Evolutionary conservation across 1,139 yeast species (phyloP), one percentile per base, ranked within the genome.

Genomic region (Scheffersomyces titani): DNA sequence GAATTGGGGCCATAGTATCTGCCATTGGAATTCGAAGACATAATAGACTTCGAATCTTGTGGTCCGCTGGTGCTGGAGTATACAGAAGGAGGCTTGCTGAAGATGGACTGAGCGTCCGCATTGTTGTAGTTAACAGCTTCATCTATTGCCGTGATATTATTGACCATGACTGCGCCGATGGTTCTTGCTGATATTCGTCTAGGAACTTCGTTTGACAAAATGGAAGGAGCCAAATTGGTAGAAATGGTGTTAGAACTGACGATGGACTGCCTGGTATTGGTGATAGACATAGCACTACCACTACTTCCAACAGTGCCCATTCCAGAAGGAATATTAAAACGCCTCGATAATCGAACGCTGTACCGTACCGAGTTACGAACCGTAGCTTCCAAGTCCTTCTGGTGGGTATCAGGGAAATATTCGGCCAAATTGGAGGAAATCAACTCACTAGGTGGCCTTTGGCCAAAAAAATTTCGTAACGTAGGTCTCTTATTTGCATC

Each of bases 391-490:
- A 94, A 80, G 57, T 88, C 90, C 52, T 82, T 80, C 54, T 87
- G 85, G 48, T 86, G 88, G 0, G 97, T 88, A 53, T 89, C 89
- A 0, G 99, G 99, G 78, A 94, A 94, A 70, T 90, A 94, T 62
- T 93, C 97, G 1, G 92, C 89, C 65, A 94, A 77, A 68, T 94
- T 92, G 13, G 94, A 88, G 1, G 97, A 91, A 62, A 94, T 94
- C 66, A 92, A 83, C 69, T 92, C 97, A 61, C 96, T 88, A 1
- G 98, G 94, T 13, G 99, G 99, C 66, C 98, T 81, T 68, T 92
- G 97, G 18, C 96, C 96, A 68, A 89, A 89, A 61, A 91, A 84
- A 59, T 83, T 83, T 61, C 83, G 82, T 72, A 79, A 76, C 3
- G 72, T 70, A 1, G 67, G 63, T 19, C 55, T 59, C 57, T 51